Evolutionary conservation across 139 green algal genomes (phyloP).

Genomic region (Marvania coccoides): DNA sequence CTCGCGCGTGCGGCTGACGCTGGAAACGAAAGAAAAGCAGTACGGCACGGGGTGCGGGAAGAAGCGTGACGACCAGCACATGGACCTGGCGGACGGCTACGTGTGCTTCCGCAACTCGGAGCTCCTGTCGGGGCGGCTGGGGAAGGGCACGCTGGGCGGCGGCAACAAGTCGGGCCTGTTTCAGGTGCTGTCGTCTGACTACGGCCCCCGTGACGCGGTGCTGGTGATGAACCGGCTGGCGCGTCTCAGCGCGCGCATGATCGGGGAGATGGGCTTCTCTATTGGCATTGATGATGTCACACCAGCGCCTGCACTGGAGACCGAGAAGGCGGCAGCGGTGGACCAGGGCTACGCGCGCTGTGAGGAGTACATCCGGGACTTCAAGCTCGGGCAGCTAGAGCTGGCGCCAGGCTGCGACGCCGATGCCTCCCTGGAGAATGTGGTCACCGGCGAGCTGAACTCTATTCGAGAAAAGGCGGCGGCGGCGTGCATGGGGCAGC

Average conservation of each 20-base stretch:
- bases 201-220: slow-evolving; percentile 37
- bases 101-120: slow-evolving; percentile 88
- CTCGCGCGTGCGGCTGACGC: slow-evolving; percentile 72
- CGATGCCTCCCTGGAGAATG: slow-evolving; percentile 79
- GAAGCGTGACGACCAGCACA: slow-evolving; percentile 34
- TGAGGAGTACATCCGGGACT: slow-evolving; percentile 60
- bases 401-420: slow-evolving; percentile 81
- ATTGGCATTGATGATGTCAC: slow-evolving; percentile 97
- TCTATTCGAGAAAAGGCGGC: slow-evolving; percentile 80
- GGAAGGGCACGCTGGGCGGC: slow-evolving; percentile 85
- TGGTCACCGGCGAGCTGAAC: slow-evolving; percentile 84
- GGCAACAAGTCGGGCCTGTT: slow-evolving; percentile 91
- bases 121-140: slow-evolving; percentile 83
- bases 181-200: slow-evolving; percentile 66
- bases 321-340: slow-evolving; percentile 41
- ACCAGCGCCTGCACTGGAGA: slow-evolving; percentile 47
- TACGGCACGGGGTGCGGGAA: slow-evolving; percentile 54
- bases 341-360: slow-evolving; percentile 63
- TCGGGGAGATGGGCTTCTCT: slow-evolving; percentile 89
- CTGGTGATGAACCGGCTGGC: slow-evolving; percentile 84
- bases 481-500: slow-evolving; percentile 73
- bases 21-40: slow-evolving; percentile 82
- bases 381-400: slow-evolving; percentile 57
- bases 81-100: slow-evolving; percentile 85
- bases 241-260: slow-evolving; percentile 83